phyloP scores from a whole-genome alignment of 345 rosid species.

The Eucalyptus regnans region DNA sequence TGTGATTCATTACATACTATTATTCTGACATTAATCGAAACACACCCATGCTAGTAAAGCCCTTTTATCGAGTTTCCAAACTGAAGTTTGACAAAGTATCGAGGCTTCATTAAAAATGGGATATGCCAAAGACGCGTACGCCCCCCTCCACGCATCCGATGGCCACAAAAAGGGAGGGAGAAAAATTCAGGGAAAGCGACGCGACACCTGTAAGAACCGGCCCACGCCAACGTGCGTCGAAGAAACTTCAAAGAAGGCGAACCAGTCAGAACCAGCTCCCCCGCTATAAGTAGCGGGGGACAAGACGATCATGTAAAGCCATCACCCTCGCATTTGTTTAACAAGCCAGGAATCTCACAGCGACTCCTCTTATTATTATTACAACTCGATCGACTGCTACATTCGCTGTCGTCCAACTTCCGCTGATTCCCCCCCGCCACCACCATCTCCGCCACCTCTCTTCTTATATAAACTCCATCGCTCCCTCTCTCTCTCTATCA shows the following conservation, averaged over 20 bases:
- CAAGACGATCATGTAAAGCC: not conserved
- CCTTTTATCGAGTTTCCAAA: too few relatives aligned
- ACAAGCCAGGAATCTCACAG: not conserved
- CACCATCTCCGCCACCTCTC: not conserved
- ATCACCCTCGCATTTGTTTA: not conserved
- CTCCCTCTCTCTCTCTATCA: not conserved
- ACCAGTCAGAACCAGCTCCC: not conserved
- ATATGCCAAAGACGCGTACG: not conserved
- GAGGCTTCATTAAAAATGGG: not conserved
- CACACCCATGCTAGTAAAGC: accelerated
- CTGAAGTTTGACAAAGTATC: not conserved
- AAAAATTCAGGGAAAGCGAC: not conserved
- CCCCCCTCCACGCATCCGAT: not conserved
- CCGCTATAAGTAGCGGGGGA: not conserved
- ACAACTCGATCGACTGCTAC: not conserved
- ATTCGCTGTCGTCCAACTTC: not conserved
- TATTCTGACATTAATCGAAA: accelerated
- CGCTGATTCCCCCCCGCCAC: not conserved
- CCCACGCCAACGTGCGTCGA: not conserved
- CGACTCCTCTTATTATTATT: not conserved
- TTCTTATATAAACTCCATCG: not conserved
- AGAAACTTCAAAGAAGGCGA: not conserved
- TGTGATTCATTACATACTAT: accelerated
- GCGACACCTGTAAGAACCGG: not conserved
- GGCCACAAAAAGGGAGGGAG: not conserved